Evolutionary conservation across 2,329 filamentous ascomycete genomes (phyloP), one percentile per base, ranked within the genome.

Genomic region (Ascochyta pisi): DNA sequence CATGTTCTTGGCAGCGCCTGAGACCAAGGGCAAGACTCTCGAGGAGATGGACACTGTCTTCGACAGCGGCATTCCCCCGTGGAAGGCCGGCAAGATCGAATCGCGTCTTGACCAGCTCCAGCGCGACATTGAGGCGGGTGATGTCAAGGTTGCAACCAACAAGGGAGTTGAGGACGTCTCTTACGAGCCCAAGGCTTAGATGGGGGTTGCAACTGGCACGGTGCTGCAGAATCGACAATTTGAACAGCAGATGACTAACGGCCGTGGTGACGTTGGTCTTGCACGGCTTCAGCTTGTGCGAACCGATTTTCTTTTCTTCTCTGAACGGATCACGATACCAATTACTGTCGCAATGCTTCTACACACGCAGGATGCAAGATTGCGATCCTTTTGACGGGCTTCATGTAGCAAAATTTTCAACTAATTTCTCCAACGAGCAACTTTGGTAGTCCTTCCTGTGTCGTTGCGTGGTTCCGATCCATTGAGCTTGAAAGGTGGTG

Each of bases 41-140:
- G 76, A 78, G 59, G 76, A 78, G 50, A 77, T 78, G 73, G 75
- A 77, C 57, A 63, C 66, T 13, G 69, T 77, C 6, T 77, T 78
- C 49, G 76, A 77, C 56, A 61, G 60, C 15, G 73, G 73, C 23
- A 63, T 69, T 15, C 71, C 71, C 37, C 68, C 75, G 3, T 77
- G 74, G 75, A 72, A 70, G 62, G 54, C 63, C 13, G 60, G 60
- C 9, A 64, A 65, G 37, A 62, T 62, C 26, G 66, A 55, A 31
- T 75, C 71, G 16, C 66, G 73, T 48, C 68, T 77, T 22, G 75
- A 77, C 27, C 59, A 68, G 41, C 58, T 76, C 15, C 57, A 67
- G 40, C 61, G 58, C 16, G 73, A 77, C 29, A 77, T 77, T 50
- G 75, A 76, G 56, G 69, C 66, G 35, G 75, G 74, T 13, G 64